A percentile compares a stretch with the other conserved stretches of the same genome.
Evolutionary conservation across 1,284 basidiomycete species (phyloP).

Genomic region (Phellopilus nigrolimitatus): DNA sequence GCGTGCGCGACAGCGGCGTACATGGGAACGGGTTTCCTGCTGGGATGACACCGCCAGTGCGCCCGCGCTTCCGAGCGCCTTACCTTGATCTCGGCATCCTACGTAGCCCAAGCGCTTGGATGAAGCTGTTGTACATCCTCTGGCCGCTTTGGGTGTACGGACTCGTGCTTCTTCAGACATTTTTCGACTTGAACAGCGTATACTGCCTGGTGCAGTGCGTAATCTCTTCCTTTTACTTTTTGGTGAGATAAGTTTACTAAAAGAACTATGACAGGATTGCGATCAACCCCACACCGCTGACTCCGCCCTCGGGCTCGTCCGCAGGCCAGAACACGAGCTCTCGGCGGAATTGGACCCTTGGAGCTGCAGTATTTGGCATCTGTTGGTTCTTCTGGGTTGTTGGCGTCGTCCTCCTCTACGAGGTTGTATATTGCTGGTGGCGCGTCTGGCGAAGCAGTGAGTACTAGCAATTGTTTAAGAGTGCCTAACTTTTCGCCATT

Average conservation of each 20-base stretch:
- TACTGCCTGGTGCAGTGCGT: slow-evolving; percentile 75
- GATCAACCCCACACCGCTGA: slow-evolving; percentile 61
- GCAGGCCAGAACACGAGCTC: slow-evolving; percentile 29
- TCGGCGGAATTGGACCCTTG: slow-evolving; percentile 72
- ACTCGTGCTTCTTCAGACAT: slow-evolving; percentile 69
- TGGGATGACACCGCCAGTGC: slow-evolving; percentile 23
- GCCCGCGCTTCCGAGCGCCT: slow-evolving; percentile 60
- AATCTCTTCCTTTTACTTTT: slow-evolving; percentile 11
- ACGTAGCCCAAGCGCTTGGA: slow-evolving; percentile 40
- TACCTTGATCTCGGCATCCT: slow-evolving; percentile 62
- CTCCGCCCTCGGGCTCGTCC: slow-evolving; percentile 43
- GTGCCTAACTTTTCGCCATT: background rate
- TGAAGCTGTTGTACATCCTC: slow-evolving; percentile 26
- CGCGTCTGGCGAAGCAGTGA: slow-evolving; percentile 47
- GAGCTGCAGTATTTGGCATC: slow-evolving; percentile 70
- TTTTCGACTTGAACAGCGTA: slow-evolving; percentile 77
- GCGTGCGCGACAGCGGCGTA: background rate
- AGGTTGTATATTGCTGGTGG: slow-evolving; percentile 81
- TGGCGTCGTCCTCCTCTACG: slow-evolving; percentile 76
- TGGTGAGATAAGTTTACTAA: background rate
- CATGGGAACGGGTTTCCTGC: slow-evolving; percentile 1
- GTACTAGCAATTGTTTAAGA: too few species aligned
- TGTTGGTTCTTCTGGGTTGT: slow-evolving; percentile 74
- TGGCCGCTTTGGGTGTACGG: slow-evolving; percentile 65
- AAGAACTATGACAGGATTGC: slow-evolving; percentile 44